Base-by-base conservation (phyloP, 2,329 filamentous ascomycete species). In the Xylariaceae sp. region DNA sequence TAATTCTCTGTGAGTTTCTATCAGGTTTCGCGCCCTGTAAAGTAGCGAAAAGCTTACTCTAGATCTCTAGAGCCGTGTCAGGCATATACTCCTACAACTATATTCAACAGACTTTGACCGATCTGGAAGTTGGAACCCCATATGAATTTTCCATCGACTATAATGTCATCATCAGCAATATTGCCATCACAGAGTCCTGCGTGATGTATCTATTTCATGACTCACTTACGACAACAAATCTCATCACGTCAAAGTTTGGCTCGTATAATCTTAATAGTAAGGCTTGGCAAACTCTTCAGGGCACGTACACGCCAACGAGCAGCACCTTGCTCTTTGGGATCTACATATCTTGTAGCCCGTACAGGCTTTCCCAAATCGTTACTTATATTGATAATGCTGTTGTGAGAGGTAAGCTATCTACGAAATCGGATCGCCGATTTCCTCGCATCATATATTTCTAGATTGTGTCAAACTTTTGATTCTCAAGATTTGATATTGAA, bases 61-160 rank as follows among this genome's bases (percentile, higher is more conserved):
- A 41, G 35, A 23, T 23, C 9, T 29, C 2, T 37, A 36, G 35
- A 33, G 3, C 20, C 3, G 3, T 37, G 13, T 18, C 35, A 5
- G 15, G 21, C 9, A 9, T 15, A 21, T 23, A 41, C 16, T 3
- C 27, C n/a, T 47, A n/a, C 29, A 18, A 27, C 6, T 6, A n/a
- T n/a, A 5, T 47, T 5, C 7, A 6, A 6, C 50, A 53, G 24
- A 42, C 21, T 4, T 42, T 47, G 15, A 27, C 32, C 20, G n/a
- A 30, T 20, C 11, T 45, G 5, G 27, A 10, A 13, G n/a, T 41
- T 24, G 50, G 50, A 16, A 41, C 35, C 3, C 20, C 40, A n/a
- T 53, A 53, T 36, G 42, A 45, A 0, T 41, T 53, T 23, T 41
- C 50, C 1, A 24, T 53, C 10, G 50, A 53, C 37, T 42, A 27